Evolutionary conservation across 2,329 filamentous ascomycete species (phyloP), one percentile per base, ranked within the genome.

Genomic region (Aaosphaeria pasadenensis): DNA sequence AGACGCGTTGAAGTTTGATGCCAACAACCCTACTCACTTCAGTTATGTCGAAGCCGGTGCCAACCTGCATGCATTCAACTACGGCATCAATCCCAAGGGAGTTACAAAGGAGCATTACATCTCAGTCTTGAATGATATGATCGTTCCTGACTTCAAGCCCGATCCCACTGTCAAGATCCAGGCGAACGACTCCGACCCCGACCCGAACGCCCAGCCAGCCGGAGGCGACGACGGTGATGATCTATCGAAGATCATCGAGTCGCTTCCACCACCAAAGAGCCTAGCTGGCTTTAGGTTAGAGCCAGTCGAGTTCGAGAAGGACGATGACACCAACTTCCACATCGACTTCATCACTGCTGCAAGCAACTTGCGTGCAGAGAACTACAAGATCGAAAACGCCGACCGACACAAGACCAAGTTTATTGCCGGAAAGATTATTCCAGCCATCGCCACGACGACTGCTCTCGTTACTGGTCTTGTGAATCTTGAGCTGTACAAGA

Each of bases 341-440:
- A 99, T 99, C 63, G 94, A 97, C 73, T 99, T 99, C 77, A 97
- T 99, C 74, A 95, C 94, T 6, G 91, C 91, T 1, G 91, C 91
- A 56, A 96, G 91, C 77, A 99, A 99, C 70, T 78, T 99, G 51
- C 89, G 95, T 51, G 94, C 94, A 1, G 88, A 95, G 72, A 99
- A 99, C 77, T 99, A 99, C 82, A 95, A 94, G 72, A 99, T 99
- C 58, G 84, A 89, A 64, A 82, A 85, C 55, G 91, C 94, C 1
- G 92, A 99, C 67, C 83, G 90, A 53, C 94, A 96, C 80, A 95
- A 94, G 85, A 99, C 92, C 53, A 99, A 99, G 78, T 97, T 99
- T 73, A 99, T 99, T 68, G 95, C 94, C 31, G 94, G 94, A 70
- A 99, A 99, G 82, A 99, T 99, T 60, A 99, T 99, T 57, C 94